These are phyloP conservation scores for Capsicum rhomboideum DNA, from an alignment of 257 asterid genomes.

Conservation along the genomic window DNA sequence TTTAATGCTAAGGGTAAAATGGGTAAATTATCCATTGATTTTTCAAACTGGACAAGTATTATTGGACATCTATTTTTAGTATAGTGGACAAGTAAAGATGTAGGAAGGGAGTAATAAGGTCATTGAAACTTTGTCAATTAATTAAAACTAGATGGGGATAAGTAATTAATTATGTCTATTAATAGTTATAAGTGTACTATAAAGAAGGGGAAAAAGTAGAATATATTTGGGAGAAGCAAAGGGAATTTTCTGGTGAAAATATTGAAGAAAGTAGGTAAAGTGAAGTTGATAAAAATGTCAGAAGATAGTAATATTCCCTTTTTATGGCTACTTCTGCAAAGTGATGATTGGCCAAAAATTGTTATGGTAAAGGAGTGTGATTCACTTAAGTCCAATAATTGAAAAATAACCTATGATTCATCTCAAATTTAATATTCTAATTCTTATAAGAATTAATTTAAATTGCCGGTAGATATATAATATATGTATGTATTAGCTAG, in stretches of 20 bases:
- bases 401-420: slow-evolving; percentile 28
- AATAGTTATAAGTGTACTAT: background rate
- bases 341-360: slow-evolving; percentile 8
- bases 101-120: too few relatives aligned
- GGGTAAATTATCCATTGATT: too few relatives aligned
- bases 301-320: slow-evolving; percentile 10
- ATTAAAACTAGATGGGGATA: background rate
- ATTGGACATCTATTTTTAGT: too few relatives aligned
- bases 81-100: too few relatives aligned
- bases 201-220: background rate
- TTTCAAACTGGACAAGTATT: too few relatives aligned
- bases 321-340: slow-evolving; percentile 20
- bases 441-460: too few relatives aligned
- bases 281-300: slow-evolving; percentile 18
- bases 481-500: too few relatives aligned
- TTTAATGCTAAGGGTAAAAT: too few relatives aligned
- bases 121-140: background rate
- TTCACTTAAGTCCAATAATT: slow-evolving; percentile 24
- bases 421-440: background rate
- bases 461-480: too few relatives aligned
- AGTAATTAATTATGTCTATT: background rate
- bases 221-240: slow-evolving; percentile 2
- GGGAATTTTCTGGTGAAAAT: slow-evolving; percentile 10
- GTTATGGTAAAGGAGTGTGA: background rate
- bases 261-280: slow-evolving; percentile 8